Evolutionary conservation across 148 eudicot genomes (phyloP).

Genomic region (Nyssa sinensis): DNA sequence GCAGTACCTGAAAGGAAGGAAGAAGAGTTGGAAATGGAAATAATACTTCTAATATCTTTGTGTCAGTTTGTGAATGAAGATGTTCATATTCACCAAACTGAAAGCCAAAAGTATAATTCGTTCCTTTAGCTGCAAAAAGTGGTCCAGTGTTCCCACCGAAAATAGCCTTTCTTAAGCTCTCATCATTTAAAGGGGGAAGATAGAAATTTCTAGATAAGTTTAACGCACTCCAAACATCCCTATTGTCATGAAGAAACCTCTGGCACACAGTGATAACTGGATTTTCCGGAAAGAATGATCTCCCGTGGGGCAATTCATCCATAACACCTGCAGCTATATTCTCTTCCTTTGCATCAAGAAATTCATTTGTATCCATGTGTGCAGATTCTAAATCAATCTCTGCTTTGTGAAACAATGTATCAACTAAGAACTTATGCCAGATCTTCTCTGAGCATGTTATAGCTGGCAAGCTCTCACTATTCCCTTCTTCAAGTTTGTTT

Average conservation of each 20-base stretch:
- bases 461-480: conserved; percentile 23
- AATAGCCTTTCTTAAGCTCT: conserved; percentile 57
- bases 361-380: conserved; percentile 11
- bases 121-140: conserved; percentile 34
- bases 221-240: conserved; percentile 51
- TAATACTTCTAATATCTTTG: conserved; percentile 46
- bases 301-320: conserved; percentile 29
- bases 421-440: conserved; percentile 62
- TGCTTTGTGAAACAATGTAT: conserved; percentile 39
- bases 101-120: conserved; percentile 61
- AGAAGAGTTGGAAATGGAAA: conserved; percentile 91
- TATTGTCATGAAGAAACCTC: conserved; percentile 49
- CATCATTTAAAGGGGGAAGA: conserved; percentile 88
- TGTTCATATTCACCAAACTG: conserved; percentile 62
- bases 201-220: conserved; percentile 52
- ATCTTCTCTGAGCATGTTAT: conserved; percentile 39
- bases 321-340: conserved; percentile 15
- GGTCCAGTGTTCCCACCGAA: conserved; percentile 31
- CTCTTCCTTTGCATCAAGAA: conserved; percentile 23
- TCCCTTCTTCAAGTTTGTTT: conserved; percentile 22
- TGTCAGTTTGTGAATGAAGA: conserved; percentile 50
- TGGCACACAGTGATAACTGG: conserved; percentile 71
- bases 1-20: conserved; percentile 71
- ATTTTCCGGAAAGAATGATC: conserved; percentile 61
- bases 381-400: conserved; percentile 16